Base-by-base conservation (phyloP, 306 rosid species). In the Vigna nakashimae region DNA sequence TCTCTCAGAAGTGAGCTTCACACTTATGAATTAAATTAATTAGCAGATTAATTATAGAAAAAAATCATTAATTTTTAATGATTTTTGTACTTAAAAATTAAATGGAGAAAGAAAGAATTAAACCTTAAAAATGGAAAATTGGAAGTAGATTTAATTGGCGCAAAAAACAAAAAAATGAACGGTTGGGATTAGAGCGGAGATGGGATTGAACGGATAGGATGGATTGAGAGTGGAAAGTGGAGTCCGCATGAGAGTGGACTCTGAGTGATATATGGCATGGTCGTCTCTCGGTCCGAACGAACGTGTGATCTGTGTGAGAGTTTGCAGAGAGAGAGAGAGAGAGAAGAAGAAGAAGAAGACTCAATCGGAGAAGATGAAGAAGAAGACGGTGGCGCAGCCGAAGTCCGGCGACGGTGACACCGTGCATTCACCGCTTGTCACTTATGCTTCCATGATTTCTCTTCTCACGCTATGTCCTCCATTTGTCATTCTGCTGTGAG, bases 401-500 rank as follows among this genome's bases (percentile, higher is more conserved):
- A 42, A 42, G 46, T 42, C 46, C 13, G 9, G 3, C 46, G 2
- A 9, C 46, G 46, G 4, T 46, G 77, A 68, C 38, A 92, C 86
- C 10, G 99, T 92, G 1, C 99, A 92, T 88, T 95, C 99, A 0
- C 90, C 98, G 22, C 52, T 92, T 7, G 79, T 95, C 20, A 92
- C 99, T 1, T 95, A 95, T 24, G 80, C 52, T 50, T 95, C 99
- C 74, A 80, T 95, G 94, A 38, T 95, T 1, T 91, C 96, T 4
- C 89, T 95, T 2, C 97, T 95, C 81, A 58, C 90, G 12, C 91
- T 91, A 4, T 89, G 97, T 64, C 99, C 99, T 58, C 99, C 99
- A 0, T 95, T 95, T 65, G 99, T 36, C 9, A 36, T 36, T 36
- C 42, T 36, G 2, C 42, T 36, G 42, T 36, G 42, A 36, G 42